Percentiles rank a stretch among this genome's conserved stretches.
Conservation (phyloP, 345 rosid species). For the Populus pruinosa region DNA sequence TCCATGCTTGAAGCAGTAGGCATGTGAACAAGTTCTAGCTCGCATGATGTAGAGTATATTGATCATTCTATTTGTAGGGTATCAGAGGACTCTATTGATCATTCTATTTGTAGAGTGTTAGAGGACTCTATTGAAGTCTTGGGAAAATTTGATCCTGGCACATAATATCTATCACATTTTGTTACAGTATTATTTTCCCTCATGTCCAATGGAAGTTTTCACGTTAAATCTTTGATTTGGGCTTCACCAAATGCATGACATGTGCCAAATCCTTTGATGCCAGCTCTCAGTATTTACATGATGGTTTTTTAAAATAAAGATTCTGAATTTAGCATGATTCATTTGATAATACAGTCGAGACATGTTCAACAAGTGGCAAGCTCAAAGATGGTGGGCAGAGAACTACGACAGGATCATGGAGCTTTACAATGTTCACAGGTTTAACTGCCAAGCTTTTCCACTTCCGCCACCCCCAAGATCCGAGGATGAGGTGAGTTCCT, state of each 20-base stretch:
- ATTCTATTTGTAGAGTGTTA: too few species aligned
- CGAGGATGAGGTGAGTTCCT: slow-evolving; percentile 27
- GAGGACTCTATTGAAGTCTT: neutral
- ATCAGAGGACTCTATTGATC: neutral
- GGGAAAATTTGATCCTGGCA: neutral
- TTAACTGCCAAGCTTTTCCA: slow-evolving; percentile 33
- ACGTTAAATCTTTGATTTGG: neutral
- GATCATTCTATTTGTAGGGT: slow-evolving; percentile 10
- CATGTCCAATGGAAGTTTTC: neutral
- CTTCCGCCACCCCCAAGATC: slow-evolving; percentile 32
- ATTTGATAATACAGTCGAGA: slow-evolving; percentile 44
- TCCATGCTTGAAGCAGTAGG: slow-evolving; percentile 9
- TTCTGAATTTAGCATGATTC: slow-evolving; percentile 24
- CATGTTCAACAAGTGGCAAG: slow-evolving; percentile 35
- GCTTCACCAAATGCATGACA: neutral
- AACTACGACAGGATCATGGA: slow-evolving; percentile 33
- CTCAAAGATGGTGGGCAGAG: slow-evolving; percentile 40
- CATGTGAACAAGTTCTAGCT: slow-evolving; percentile 10
- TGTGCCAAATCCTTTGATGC: slow-evolving; percentile 2
- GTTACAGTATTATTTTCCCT: neutral
- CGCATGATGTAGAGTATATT: neutral
- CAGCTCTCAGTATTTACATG: neutral
- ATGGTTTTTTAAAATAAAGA: slow-evolving; percentile 1
- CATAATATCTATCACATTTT: neutral
- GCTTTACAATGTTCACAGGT: slow-evolving; percentile 34